Evolutionary conservation across 23 red algal species (phyloP).

Genomic region (Agarophyton chilense): DNA sequence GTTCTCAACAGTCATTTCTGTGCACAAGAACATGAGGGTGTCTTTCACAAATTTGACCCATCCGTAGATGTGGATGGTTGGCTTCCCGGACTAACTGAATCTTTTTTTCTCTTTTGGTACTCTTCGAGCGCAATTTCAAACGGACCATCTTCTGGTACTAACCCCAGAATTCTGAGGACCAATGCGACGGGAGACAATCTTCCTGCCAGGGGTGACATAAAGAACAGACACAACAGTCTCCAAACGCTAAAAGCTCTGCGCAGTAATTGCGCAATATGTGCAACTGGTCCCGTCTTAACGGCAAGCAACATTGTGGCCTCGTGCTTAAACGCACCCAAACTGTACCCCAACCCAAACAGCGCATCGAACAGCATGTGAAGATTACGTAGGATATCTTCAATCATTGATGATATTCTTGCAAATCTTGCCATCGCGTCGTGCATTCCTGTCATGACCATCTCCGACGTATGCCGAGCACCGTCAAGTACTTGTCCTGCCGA

Average conservation of each 20-base stretch:
- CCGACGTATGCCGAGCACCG: not conserved
- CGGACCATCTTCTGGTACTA: slow-evolving; percentile 50
- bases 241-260: slow-evolving; percentile 5
- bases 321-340: slow-evolving; percentile 32
- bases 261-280: not conserved
- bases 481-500: slow-evolving; percentile 20
- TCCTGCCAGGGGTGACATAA: slow-evolving; percentile 61
- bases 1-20: too few relatives aligned
- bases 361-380: slow-evolving; percentile 91
- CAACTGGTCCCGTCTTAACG: slow-evolving; percentile 49
- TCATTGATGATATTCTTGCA: slow-evolving; percentile 87
- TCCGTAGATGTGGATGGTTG: not conserved
- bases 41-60: not conserved
- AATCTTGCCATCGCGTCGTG: slow-evolving; percentile 90
- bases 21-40: not conserved
- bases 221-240: slow-evolving; percentile 47
- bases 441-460: slow-evolving; percentile 45
- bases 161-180: slow-evolving; percentile 52
- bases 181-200: slow-evolving; percentile 58
- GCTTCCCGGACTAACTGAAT: not conserved
- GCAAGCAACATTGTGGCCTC: slow-evolving; percentile 48
- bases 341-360: slow-evolving; percentile 60
- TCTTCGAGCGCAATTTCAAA: not conserved
- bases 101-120: not conserved
- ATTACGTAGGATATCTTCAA: slow-evolving; percentile 96